These are phyloP conservation scores for Neurospora sp. DNA, from an alignment of 2,329 filamentous ascomycete genomes.

Conservation along the genomic window DNA sequence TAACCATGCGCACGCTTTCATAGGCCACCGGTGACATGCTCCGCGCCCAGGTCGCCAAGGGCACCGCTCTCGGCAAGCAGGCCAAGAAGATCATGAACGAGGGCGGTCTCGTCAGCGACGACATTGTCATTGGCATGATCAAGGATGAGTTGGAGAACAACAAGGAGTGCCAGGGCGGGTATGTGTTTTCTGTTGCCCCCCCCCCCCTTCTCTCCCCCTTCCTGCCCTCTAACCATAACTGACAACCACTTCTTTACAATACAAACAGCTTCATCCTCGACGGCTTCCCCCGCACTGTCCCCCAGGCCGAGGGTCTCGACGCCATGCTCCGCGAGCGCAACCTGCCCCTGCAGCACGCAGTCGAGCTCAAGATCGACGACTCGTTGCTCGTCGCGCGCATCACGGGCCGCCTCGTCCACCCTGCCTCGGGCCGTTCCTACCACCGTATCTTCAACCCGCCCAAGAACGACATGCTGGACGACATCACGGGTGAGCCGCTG, in stretches of 20 bases:
- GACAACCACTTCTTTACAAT: constrained; percentile 9
- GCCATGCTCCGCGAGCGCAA: constrained; percentile 72
- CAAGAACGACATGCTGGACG: constrained; percentile 88
- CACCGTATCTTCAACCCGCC: constrained; percentile 99
- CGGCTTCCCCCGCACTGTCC: constrained; percentile 93
- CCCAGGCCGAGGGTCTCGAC: constrained; percentile 91
- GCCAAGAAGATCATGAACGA: constrained; percentile 99
- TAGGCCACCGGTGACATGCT: constrained; percentile 99
- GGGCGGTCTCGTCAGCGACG: constrained; percentile 92
- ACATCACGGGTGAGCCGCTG: constrained; percentile 90
- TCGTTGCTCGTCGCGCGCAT: constrained; percentile 88
- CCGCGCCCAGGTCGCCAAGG: constrained; percentile 94
- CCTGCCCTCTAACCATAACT: not conserved
- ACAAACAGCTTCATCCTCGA: constrained; percentile 90
- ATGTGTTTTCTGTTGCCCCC: constrained; percentile 25
- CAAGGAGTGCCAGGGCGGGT: constrained; percentile 94
- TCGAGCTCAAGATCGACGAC: constrained; percentile 97
- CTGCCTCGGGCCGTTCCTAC: constrained; percentile 91
- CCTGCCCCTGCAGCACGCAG: constrained; percentile 84
- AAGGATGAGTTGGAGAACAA: constrained; percentile 93
- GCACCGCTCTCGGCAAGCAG: constrained; percentile 87
- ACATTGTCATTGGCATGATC: constrained; percentile 99
- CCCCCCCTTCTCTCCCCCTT: not conserved
- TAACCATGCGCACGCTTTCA: not conserved
- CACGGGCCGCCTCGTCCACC: constrained; percentile 91